A percentile compares a stretch with the other conserved stretches of the same genome.
These are phyloP conservation scores for Rhodosporidiobolus odoratus DNA, from an alignment of 768 basidiomycete species.

Conservation along the genomic window DNA sequence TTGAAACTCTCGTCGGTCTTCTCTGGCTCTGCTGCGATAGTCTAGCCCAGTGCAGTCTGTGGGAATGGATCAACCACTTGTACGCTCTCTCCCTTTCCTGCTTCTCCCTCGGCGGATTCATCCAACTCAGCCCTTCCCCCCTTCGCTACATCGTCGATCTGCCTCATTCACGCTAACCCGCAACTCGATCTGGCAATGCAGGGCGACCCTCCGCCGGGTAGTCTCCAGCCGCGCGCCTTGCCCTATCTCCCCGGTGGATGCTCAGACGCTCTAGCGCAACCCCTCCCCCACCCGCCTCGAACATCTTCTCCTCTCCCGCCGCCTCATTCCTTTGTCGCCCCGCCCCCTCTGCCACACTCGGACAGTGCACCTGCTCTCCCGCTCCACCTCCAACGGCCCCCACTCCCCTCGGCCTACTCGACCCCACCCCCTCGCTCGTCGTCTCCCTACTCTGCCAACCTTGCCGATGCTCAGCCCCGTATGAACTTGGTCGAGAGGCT, in stretches of 20 bases:
- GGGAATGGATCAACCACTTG: background rate
- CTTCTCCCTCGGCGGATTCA: too few species aligned
- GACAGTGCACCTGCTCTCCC: background rate
- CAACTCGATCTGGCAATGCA: background rate
- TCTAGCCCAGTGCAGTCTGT: background rate
- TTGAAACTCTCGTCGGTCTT: too few species aligned
- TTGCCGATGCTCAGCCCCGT: too few species aligned
- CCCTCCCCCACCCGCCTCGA: background rate
- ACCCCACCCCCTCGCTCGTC: background rate
- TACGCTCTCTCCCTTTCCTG: background rate
- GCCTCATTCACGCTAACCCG: background rate
- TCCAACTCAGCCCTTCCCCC: background rate
- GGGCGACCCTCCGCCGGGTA: background rate
- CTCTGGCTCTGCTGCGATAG: background rate
- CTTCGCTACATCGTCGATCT: background rate
- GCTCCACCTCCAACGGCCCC: background rate
- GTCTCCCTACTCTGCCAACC: background rate
- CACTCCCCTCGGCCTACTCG: background rate
- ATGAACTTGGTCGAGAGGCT: too few species aligned
- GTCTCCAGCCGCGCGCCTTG: too few species aligned
- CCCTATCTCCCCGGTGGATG: too few species aligned
- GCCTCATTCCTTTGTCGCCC: background rate
- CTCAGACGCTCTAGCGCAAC: background rate
- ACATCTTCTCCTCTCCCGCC: background rate
- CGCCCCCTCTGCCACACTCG: background rate